Evolutionary conservation across 768 basidiomycete genomes (phyloP), one percentile per base, ranked within the genome.

Genomic region (Calocybe cyanea): DNA sequence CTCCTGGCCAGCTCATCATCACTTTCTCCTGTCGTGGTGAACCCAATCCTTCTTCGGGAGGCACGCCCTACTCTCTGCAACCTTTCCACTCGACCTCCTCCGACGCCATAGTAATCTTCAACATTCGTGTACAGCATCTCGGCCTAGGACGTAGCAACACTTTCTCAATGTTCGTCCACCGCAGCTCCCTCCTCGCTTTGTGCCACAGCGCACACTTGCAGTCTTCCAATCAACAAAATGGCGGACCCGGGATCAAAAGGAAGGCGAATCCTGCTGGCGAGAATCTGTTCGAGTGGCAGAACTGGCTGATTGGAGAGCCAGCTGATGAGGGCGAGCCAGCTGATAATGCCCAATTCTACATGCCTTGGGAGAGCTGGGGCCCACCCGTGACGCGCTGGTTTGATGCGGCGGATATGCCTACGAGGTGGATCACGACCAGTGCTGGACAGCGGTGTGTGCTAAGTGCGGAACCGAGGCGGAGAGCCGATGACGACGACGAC

Each of bases 351-450:
- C 14, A 14, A 35, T 6, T n/a, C 7, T 38, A 13, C 7, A 42
- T 38, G 7, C 41, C 41, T 10, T 62, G 59, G 52, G 24, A 33
- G 0, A 13, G 37, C 10, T 62, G 61, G 61, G 61, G 57, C 17
- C 57, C 58, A 3, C 28, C 44, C 2, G 20, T 48, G 7, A 57
- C 53, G 9, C 56, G 55, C 6, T 54, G 55, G 49, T 13, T 62
- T 13, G 33, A 51, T 41, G 38, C 53, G 10, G 34, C 19, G 10
- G 24, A 34, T 21, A 2, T 38, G 8, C 37, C 35, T 14, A 45
- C 39, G 21, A 43, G 41, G 4, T 60, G 58, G 58, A 56, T 62
- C 31, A 62, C 61, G 9, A 53, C 49, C 9, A 53, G 55, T 11
- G 43, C 54, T 4, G 61, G 61, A 13, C 55, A 57, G 40, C 55